Base-by-base conservation (phyloP, 768 basidiomycete genomes). In the Leccinum arenicola region DNA sequence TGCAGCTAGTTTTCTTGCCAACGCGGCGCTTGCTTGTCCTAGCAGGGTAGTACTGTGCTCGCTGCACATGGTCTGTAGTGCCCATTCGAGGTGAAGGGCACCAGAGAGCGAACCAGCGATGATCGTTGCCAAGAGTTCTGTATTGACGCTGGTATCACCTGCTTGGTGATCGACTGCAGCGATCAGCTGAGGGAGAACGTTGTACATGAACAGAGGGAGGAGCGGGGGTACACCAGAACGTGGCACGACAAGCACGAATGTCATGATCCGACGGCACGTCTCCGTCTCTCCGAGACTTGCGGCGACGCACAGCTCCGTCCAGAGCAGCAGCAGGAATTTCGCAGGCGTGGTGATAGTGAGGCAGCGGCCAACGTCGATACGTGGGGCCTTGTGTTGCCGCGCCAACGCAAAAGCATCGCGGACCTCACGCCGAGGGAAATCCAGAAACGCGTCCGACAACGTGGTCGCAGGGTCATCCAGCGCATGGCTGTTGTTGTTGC, bases 61-160 rank as follows among this genome's bases (percentile, higher is more conserved):
- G 50, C 77, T 78, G 58, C 78, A 76, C 31, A 82, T 77, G 6
- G 80, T 78, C 54, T 80, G 79, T 59, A 88, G 73, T 11, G 87
- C 87, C 77, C 86, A 82, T 68, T 93, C 91, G 10, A 89, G 69
- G 62, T 92, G 87, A 52, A 89, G 74, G 0, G 87, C 84, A 1
- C 83, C 80, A 2, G 86, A 86, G 38, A 93, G 77, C 1, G 82
- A 77, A 2, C 87, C 88, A 8, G 87, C 82, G 19, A 91, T 74
- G 54, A 89, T 76, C 4, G 80, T 77, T n/a, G 83, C 82, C 23
- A 92, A 69, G 29, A 91, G 77, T 67, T 93, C 89, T 4, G 82
- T 78, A 54, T 75, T 78, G 55, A 85, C 71, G 9, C 78, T 76
- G 60, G 85, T 82, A 57, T 89, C 86, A 3, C 75, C 63, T n/a